Conservation (phyloP, 1,284 basidiomycete genomes). For the Abortiporus biennis region DNA sequence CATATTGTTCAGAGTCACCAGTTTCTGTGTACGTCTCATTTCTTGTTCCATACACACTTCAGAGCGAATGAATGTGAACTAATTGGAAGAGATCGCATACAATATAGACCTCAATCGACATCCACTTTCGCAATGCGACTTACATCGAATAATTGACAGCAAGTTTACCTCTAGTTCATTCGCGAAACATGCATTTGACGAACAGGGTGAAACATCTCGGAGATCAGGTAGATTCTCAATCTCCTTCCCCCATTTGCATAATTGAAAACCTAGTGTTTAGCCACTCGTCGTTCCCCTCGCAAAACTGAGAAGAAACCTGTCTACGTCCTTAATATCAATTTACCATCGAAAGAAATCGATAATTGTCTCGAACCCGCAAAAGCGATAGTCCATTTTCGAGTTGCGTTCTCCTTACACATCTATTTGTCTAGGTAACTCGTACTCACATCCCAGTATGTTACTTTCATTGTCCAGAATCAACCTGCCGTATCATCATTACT, state of each 20-base stretch:
- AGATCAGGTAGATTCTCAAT: constrained; percentile 35
- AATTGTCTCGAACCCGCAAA: constrained; percentile 77
- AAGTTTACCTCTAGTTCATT: constrained; percentile 68
- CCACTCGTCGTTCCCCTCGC: constrained; percentile 60
- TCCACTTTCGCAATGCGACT: constrained; percentile 58
- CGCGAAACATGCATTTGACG: constrained; percentile 61
- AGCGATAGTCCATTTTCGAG: constrained; percentile 59
- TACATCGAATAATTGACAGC: constrained; percentile 65
- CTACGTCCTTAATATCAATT: constrained; percentile 71
- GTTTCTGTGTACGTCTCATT: constrained; percentile 73
- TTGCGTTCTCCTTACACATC: too few relatives aligned
- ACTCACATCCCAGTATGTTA: too few relatives aligned
- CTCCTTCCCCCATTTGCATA: too few relatives aligned
- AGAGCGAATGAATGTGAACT: too few relatives aligned
- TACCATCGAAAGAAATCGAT: constrained; percentile 65
- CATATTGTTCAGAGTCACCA: constrained; percentile 60
- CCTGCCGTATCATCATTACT: constrained; percentile 44
- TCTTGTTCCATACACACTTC: too few relatives aligned
- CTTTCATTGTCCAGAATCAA: neutral
- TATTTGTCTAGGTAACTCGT: too few relatives aligned
- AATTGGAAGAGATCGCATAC: too few relatives aligned
- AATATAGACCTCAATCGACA: constrained; percentile 77
- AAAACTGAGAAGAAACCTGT: constrained; percentile 74
- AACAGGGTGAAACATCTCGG: constrained; percentile 42
- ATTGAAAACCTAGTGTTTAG: constrained; percentile 24